Base-by-base conservation (phyloP, 257 asterid species). In the Henckelia pumila region DNA sequence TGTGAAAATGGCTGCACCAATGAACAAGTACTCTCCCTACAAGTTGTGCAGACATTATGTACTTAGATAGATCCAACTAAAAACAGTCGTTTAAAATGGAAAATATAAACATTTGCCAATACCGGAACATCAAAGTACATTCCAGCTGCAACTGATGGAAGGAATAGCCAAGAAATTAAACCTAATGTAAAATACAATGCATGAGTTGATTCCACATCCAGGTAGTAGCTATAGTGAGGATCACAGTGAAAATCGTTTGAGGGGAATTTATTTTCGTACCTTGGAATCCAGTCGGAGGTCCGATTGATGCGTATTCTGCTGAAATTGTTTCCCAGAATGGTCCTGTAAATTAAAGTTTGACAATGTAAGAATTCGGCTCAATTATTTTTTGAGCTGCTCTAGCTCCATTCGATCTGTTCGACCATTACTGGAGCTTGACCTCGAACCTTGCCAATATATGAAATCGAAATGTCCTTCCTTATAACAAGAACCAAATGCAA, bases 281-380 rank as follows among this genome's bases (percentile, higher is more conserved):
- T 53, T 88, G 97, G 75, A 91, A 91, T 76, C 96, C 97, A n/a
- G 85, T 80, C 2, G 98, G 96, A 73, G 96, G 98, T 68, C 81
- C 95, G 61, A 85, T 55, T 35, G 98, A 80, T 29, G 85, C 83
- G 72, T 88, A 89, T 74, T 86, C 98, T 81, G 87, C 91, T 17
- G 88, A 82, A 67, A 91, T 16, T 32, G 86, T 69, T 67, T 71
- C 91, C 98, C 98, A 91, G 76, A 87, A 85, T 71, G 88, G 66
- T n/a, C 76, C 97, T 90, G 84, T 44, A 19, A 79, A 57, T 47
- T 20, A 17, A 68, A 25, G 24, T 57, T 58, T 3, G 52, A 44
- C 57, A 61, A 16, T 37, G 23, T 4, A 24, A 58, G 3, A 37
- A 0, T 29, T 6, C 0, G 33, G 5, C 26, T 3, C 6, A 6